A percentile compares a stretch with the other conserved stretches of the same genome.
Evolutionary conservation across 106 monocot species (phyloP).

Genomic region (Gastrodia elata): DNA sequence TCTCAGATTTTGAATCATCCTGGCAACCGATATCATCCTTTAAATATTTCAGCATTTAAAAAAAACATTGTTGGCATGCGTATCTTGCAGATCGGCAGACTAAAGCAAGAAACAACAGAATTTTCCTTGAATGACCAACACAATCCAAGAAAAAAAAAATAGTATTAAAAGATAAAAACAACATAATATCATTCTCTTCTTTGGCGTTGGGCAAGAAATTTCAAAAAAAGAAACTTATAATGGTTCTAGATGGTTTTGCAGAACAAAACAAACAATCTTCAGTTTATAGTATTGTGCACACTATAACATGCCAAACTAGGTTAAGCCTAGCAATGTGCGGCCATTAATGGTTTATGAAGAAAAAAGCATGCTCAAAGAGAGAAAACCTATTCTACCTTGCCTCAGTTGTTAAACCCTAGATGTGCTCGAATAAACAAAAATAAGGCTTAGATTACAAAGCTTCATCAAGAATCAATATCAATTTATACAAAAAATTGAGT

Average conservation of each 20-base stretch:
- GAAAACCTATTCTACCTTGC: too few relatives aligned
- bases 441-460: too few relatives aligned
- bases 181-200: not conserved
- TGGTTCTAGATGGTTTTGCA: not conserved
- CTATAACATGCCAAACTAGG: not conserved
- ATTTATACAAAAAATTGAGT: too few relatives aligned
- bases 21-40: conserved; percentile 7
- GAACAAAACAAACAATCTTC: not conserved
- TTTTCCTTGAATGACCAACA: not conserved
- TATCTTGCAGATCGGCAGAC: not conserved
- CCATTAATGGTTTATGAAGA: not conserved
- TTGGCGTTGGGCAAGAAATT: not conserved
- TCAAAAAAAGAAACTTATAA: not conserved
- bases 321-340: not conserved
- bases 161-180: not conserved
- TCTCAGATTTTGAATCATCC: conserved; percentile 34
- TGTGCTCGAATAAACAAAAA: too few relatives aligned
- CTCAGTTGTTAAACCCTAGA: too few relatives aligned
- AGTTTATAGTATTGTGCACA: not conserved
- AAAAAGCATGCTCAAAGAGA: too few relatives aligned
- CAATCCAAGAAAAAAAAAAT: not conserved
- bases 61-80: not conserved
- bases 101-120: not conserved
- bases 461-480: too few relatives aligned
- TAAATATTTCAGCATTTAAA: not conserved